Conservation (phyloP, 495 filamentous ascomycete species). For the Aspergillus sclerotiicarbonarius region DNA sequence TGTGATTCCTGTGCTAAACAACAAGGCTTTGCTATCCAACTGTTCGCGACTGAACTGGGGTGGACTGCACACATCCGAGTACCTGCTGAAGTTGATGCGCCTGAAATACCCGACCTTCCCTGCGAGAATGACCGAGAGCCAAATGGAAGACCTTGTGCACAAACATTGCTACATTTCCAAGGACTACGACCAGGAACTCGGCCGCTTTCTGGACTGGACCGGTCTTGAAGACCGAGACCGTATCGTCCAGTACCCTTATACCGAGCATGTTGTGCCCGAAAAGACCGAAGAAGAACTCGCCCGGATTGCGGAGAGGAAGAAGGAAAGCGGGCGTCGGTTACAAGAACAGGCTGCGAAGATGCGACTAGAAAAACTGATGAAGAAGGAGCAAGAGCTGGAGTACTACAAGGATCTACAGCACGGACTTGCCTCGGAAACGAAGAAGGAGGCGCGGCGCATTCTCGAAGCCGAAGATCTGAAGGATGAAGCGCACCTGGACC, state of each 20-base stretch:
- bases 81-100: conserved; percentile 80
- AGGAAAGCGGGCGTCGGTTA: conserved; percentile 84
- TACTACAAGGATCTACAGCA: conserved; percentile 83
- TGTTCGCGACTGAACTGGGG: conserved; percentile 94
- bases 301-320: conserved; percentile 82
- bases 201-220: conserved; percentile 75
- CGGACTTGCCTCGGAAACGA: conserved; percentile 64
- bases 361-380: conserved; percentile 88
- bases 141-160: conserved; percentile 80
- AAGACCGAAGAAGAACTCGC: conserved; percentile 93
- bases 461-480: conserved; percentile 89
- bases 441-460: conserved; percentile 83
- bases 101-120: conserved; percentile 94
- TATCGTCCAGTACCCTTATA: conserved; percentile 89
- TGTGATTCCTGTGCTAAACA: conserved; percentile 87
- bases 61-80: conserved; percentile 82
- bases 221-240: conserved; percentile 85
- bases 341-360: conserved; percentile 98
- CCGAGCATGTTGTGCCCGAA: conserved; percentile 80
- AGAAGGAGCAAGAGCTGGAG: conserved; percentile 92
- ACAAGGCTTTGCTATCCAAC: conserved; percentile 76
- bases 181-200: conserved; percentile 76
- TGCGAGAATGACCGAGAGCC: conserved; percentile 75
- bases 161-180: conserved; percentile 88
- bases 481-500: conserved; percentile 79